Base-by-base conservation (phyloP, 352 stramenopile genomes). In the Phytophthora syringae region DNA sequence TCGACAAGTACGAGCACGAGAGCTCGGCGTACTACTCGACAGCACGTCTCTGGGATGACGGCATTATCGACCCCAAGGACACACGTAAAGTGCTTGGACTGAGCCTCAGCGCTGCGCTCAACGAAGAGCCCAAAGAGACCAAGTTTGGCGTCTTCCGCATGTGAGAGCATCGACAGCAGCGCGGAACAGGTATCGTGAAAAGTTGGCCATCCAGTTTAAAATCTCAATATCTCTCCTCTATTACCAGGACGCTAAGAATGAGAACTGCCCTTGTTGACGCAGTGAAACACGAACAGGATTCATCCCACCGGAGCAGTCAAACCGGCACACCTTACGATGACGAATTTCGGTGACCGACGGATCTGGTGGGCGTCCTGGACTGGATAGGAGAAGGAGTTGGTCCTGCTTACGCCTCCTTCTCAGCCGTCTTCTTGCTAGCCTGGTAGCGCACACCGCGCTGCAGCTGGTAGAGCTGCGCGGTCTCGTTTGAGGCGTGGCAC, bases 71-170 rank as follows among this genome's bases (percentile, higher is more conserved):
- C 54, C 95, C 97, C 2, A 93, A 92, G 60, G 92, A 99, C 59
- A 99, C 96, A 16, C 75, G 91, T 45, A 89, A 94, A 54, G 82
- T 97, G 25, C 65, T 97, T 18, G 89, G 86, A 25, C 62, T 96
- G 32, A 93, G 82, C 60, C 74, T 96, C 6, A 87, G 80, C 48
- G 86, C 81, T 44, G 87, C 82, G 16, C 60, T 94, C 11, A 90
- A 95, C 58, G 78, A 90, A 72, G 74, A 80, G 73, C 72, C 68
- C 32, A 60, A 88, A 67, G 76, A 89, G 53, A 98, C 90, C 53
- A 97, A 96, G 59, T 98, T 98, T 82, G 96, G 96, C 49, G 93
- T 99, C 15, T 99, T 99, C 72, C 82, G 96, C 67, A 99, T 98
- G 93, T 99, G 57, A 70, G 30, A 59, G 45, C 40, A 43, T 55